phyloP scores from a whole-genome alignment of 2,329 filamentous ascomycete genomes.

The Ophiostoma sp. region DNA sequence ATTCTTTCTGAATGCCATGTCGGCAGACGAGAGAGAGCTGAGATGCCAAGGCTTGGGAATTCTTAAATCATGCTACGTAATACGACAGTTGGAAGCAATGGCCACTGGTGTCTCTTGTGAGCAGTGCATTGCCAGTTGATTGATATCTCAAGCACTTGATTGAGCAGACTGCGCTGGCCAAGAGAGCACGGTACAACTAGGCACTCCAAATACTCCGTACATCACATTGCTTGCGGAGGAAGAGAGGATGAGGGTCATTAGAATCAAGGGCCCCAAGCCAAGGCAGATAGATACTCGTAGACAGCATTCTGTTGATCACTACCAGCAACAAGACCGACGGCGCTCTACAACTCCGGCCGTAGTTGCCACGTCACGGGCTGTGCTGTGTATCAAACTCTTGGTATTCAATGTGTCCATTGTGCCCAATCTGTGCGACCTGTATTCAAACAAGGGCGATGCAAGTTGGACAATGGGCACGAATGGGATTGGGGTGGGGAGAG shows the following conservation, averaged over 20 bases:
- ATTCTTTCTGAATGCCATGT: conserved; percentile 2
- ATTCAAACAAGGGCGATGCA: neutral
- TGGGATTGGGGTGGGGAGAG: neutral
- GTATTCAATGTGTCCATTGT: neutral
- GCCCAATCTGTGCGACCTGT: neutral
- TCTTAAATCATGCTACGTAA: neutral
- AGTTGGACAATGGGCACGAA: neutral
- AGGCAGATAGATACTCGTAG: neutral
- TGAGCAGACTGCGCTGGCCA: too few species aligned
- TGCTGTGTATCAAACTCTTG: too few species aligned
- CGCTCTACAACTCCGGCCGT: neutral
- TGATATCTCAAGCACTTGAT: too few species aligned
- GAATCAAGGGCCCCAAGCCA: neutral
- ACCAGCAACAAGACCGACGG: neutral
- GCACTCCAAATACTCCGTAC: neutral
- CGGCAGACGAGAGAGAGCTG: neutral
- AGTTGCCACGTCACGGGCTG: conserved; percentile 4
- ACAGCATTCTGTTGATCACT: neutral
- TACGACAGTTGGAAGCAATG: neutral
- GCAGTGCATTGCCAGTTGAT: too few species aligned
- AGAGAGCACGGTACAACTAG: too few species aligned
- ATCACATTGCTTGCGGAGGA: neutral
- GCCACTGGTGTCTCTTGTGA: too few species aligned
- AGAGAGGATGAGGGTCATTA: too few species aligned
- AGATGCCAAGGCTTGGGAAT: neutral